These are phyloP conservation scores for Prosopis cineraria DNA, from an alignment of 306 rosid genomes.

Conservation along the genomic window DNA sequence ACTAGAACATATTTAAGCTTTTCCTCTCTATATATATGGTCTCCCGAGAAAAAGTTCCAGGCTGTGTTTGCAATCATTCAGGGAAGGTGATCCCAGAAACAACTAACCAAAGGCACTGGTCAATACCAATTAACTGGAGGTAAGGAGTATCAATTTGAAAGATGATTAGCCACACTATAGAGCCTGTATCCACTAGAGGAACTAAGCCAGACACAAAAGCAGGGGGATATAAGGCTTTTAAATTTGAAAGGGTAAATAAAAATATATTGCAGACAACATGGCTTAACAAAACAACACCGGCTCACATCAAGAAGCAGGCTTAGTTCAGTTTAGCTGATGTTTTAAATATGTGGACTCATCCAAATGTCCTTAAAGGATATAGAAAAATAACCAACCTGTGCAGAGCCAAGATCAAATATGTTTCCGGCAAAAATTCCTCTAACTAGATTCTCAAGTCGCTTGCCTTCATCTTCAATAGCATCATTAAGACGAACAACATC, in stretches of 20 bases:
- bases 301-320: neutral
- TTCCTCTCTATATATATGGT: neutral
- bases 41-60: neutral
- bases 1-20: neutral
- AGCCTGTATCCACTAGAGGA: conserved; percentile 8
- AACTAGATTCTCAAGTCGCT: conserved; percentile 78
- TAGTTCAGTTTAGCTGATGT: neutral
- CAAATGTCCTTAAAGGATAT: conserved; percentile 19
- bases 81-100: neutral
- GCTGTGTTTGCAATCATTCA: neutral
- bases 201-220: conserved; percentile 8
- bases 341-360: neutral
- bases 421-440: conserved; percentile 95
- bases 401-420: conserved; percentile 95
- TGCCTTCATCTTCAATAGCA: conserved; percentile 80
- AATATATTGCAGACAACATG: neutral
- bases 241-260: neutral
- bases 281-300: neutral
- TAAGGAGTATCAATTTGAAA: conserved; percentile 4
- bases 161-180: neutral
- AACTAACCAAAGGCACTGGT: conserved; percentile 12
- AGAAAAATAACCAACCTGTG: conserved; percentile 57
- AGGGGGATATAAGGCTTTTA: neutral
- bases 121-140: conserved; percentile 1
- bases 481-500: conserved; percentile 69